phyloP scores from a whole-genome alignment of 1,284 basidiomycete genomes.

The Papiliotrema terrestris region DNA sequence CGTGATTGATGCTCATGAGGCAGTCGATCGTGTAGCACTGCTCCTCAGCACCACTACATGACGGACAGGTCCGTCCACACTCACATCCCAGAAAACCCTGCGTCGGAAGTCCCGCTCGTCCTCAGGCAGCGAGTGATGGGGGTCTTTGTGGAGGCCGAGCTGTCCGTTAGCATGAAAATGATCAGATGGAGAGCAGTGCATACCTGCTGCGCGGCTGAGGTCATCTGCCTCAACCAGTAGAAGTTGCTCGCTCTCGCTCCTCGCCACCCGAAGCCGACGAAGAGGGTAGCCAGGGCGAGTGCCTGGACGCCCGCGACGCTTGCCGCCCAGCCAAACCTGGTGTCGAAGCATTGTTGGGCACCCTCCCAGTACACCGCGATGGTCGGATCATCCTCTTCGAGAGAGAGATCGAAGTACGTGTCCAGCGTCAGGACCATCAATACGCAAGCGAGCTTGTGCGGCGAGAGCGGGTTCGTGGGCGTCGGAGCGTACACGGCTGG shows the following conservation, averaged over 20 bases:
- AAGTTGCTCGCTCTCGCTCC: slow-evolving; percentile 39
- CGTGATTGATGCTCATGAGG: slow-evolving; percentile 39
- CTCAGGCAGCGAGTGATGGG: slow-evolving; percentile 33
- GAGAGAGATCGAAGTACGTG: slow-evolving; percentile 32
- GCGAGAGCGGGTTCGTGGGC: slow-evolving; percentile 36
- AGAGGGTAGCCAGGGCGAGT: slow-evolving; percentile 32
- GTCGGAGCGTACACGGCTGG: slow-evolving; percentile 41
- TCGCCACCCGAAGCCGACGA: slow-evolving; percentile 42
- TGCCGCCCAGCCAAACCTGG: slow-evolving; percentile 40
- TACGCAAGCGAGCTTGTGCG: slow-evolving; percentile 45
- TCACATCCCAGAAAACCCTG: slow-evolving; percentile 39
- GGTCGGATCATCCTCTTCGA: slow-evolving; percentile 27
- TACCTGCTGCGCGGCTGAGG: slow-evolving; percentile 34
- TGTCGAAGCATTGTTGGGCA: slow-evolving; percentile 41
- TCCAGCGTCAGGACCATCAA: slow-evolving; percentile 41
- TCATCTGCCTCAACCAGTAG: slow-evolving; percentile 42
- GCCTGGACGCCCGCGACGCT: slow-evolving; percentile 43
- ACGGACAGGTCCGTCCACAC: not conserved
- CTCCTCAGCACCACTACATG: not conserved
- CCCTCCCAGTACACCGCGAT: slow-evolving; percentile 40
- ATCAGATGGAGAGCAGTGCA: not conserved
- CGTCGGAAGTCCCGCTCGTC: slow-evolving; percentile 39
- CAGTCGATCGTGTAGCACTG: slow-evolving; percentile 35
- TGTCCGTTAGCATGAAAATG: slow-evolving; percentile 1
- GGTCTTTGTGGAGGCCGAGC: slow-evolving; percentile 42